phyloP scores from a whole-genome alignment of 305 asterid genomes.

The Fraxinus xanthoxyloides region DNA sequence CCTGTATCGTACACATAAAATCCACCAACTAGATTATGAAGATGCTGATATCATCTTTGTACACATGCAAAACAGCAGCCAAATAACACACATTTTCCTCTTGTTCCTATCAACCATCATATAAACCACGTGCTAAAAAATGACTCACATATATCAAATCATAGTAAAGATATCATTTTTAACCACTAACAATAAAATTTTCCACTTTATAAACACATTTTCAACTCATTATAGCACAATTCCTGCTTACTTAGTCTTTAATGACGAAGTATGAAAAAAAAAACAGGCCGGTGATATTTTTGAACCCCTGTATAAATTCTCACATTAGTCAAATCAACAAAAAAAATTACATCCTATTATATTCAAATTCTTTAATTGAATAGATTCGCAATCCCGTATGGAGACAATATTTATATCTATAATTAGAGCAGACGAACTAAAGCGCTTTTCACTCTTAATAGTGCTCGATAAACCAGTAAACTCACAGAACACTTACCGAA shows the following conservation, averaged over 20 bases:
- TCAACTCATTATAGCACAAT: not conserved
- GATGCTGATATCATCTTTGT: not conserved
- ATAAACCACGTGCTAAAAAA: not conserved
- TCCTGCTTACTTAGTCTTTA: not conserved
- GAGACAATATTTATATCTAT: not conserved
- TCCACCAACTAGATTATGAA: not conserved
- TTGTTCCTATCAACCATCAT: not conserved
- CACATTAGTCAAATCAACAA: not conserved
- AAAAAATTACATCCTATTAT: not conserved
- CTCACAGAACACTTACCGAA: not conserved
- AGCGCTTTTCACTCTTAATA: not conserved
- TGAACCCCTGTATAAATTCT: not conserved
- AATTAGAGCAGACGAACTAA: not conserved
- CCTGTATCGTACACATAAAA: conserved; percentile 42
- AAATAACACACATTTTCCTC: not conserved
- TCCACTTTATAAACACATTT: not conserved
- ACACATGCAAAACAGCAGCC: not conserved
- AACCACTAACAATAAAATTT: not conserved
- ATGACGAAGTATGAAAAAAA: not conserved
- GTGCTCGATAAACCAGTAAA: not conserved
- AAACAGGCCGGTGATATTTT: not conserved
- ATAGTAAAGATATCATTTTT: not conserved
- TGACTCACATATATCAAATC: not conserved
- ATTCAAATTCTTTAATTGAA: not conserved
- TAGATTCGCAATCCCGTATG: not conserved